Base-by-base conservation (phyloP, 2,329 filamentous ascomycete genomes). In the Botrytis squamosa region DNA sequence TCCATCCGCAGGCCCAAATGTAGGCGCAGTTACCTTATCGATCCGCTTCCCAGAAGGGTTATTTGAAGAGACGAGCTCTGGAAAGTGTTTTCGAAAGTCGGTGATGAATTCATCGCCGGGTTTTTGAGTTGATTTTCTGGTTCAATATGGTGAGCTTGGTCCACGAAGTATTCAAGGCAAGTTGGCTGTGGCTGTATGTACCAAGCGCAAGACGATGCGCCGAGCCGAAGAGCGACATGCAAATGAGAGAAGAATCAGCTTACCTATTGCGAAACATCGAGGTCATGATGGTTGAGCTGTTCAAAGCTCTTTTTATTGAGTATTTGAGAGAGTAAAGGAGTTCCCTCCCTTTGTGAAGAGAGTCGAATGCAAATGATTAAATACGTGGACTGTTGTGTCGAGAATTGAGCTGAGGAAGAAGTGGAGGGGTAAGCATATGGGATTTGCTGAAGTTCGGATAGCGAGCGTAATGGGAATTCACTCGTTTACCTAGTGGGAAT, bases 51-150 rank as follows among this genome's bases (percentile, higher is more conserved):
- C 66, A 71, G 86, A 80, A 74, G 84, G 81, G 70, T 86, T 82
- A 77, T 83, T 79, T 74, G 87, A 85, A 71, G 88, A 84, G 73
- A 87, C 85, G 75, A 97, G 85, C 79, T 95, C 90, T 65, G 93
- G 92, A 80, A 97, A 97, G 78, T 89, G 91, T 80, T 93, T 89
- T 82, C 93, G 93, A 84, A 97, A 97, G 82, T 90, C 91, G 83
- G 90, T 90, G 82, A 96, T 90, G 81, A 97, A 88, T 80, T 95
- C 93, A 81, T 95, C 92, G 82, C 90, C 91, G 73, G 94, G 94
- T 85, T 97, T 97, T 83, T 94, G 93, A 73, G 92, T 90, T 82
- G 79, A 80, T 75, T 77, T 80, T 75, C 93, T 84, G 91, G 93
- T 78, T 33, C 4, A 33, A 60, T 1, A 29, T 72, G 63, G 10